phyloP scores from a whole-genome alignment of 805 yeast genomes.

The Yarrowia sp. region DNA sequence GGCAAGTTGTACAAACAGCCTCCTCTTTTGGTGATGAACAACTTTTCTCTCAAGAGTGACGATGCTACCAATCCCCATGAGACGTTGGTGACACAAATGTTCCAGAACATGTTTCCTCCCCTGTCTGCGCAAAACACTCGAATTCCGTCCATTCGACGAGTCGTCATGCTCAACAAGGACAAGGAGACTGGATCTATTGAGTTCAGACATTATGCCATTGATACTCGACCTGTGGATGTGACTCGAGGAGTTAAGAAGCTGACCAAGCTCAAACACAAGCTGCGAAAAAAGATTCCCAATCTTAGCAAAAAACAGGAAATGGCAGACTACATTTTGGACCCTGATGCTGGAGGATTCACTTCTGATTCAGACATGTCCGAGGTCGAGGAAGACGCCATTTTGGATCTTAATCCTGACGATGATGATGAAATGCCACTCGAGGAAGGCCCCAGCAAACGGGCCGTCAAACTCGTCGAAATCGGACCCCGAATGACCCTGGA shows the following conservation, averaged over 20 bases:
- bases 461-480: conserved; percentile 85
- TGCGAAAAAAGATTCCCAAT: conserved; percentile 66
- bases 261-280: conserved; percentile 57
- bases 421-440: background rate
- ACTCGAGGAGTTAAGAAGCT: conserved; percentile 69
- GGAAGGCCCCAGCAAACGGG: conserved; percentile 55
- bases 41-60: conserved; percentile 65
- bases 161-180: conserved; percentile 74
- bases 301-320: conserved; percentile 66
- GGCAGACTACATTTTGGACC: conserved; percentile 78
- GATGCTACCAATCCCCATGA: conserved; percentile 59
- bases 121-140: conserved; percentile 80
- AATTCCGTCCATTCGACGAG: conserved; percentile 74
- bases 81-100: conserved; percentile 78
- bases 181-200: conserved; percentile 70
- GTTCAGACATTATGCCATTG: conserved; percentile 84
- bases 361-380: conserved; percentile 67
- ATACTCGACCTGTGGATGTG: conserved; percentile 71
- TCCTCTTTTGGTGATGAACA: conserved; percentile 88
- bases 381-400: conserved; percentile 60
- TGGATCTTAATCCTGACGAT: conserved; percentile 26
- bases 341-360: conserved; percentile 74
- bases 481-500: conserved; percentile 85
- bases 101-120: conserved; percentile 95
- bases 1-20: conserved; percentile 64